Evolutionary conservation across 345 rosid species (phyloP).

Genomic region (Geranium brycei): DNA sequence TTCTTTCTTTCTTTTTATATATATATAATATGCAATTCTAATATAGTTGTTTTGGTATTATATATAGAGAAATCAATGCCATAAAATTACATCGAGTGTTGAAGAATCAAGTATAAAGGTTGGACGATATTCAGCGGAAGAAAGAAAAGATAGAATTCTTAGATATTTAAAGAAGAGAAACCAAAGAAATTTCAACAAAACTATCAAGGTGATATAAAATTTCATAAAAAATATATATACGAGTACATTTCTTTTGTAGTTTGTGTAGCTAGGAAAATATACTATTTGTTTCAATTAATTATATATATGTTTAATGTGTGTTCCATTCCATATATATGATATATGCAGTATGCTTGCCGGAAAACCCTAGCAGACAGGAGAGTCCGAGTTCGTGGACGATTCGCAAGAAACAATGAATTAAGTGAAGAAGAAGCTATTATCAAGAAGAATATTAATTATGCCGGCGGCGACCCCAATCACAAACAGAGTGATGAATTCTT

Average conservation of each 20-base stretch:
- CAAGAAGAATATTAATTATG: constrained; percentile 16
- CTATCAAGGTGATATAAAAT: constrained; percentile 45
- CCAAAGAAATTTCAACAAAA: constrained; percentile 84
- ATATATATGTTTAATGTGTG: too few relatives aligned
- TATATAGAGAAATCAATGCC: constrained; percentile 30
- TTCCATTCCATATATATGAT: too few relatives aligned
- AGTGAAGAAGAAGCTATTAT: constrained; percentile 37
- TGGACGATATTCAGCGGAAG: constrained; percentile 67
- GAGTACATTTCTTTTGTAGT: background rate
- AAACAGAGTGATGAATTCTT: constrained; percentile 31
- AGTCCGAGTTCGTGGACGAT: constrained; percentile 81
- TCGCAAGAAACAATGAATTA: constrained; percentile 60
- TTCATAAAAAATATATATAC: too few relatives aligned
- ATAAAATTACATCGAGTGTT: constrained; percentile 14
- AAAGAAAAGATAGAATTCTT: constrained; percentile 77
- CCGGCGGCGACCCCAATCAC: constrained; percentile 14
- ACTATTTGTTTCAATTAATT: background rate
- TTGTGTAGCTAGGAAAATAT: too few relatives aligned
- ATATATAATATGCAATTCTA: too few relatives aligned
- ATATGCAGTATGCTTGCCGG: constrained; percentile 69
- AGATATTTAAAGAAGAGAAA: constrained; percentile 82
- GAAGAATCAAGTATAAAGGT: constrained; percentile 39
- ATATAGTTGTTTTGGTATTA: too few relatives aligned
- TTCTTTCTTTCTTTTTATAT: too few relatives aligned
- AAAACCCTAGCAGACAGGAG: constrained; percentile 87